A percentile compares a stretch with the other conserved stretches of the same genome.
These are phyloP conservation scores for Protomyces arabidopsidicola DNA, from an alignment of 1,139 yeast genomes.

Conservation along the genomic window DNA sequence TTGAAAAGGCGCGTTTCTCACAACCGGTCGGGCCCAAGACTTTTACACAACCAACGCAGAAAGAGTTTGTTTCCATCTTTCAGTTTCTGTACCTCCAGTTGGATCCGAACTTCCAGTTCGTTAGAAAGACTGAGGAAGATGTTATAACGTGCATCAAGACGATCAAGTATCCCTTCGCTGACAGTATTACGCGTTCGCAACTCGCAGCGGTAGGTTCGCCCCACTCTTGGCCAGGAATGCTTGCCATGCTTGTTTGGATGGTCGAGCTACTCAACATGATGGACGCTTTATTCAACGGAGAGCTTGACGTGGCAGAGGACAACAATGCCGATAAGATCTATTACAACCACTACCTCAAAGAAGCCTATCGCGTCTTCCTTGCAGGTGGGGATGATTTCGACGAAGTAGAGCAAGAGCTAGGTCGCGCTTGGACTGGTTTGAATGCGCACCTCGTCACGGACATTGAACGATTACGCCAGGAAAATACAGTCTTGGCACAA, in stretches of 20 bases:
- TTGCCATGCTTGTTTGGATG: conserved; percentile 53
- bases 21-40: conserved; percentile 64
- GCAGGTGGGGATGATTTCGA: conserved; percentile 59
- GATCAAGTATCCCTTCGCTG: conserved; percentile 74
- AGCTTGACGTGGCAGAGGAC: conserved; percentile 18
- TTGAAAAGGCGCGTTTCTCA: conserved; percentile 55
- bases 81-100: conserved; percentile 70
- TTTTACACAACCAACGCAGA: conserved; percentile 76
- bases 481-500: conserved; percentile 42
- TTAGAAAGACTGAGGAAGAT: conserved; percentile 67
- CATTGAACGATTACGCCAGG: conserved; percentile 44
- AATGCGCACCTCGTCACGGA: conserved; percentile 46
- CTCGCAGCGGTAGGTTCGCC: conserved; percentile 90
- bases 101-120: conserved; percentile 74
- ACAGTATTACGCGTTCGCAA: conserved; percentile 48
- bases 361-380: conserved; percentile 64
- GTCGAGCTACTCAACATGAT: conserved; percentile 32
- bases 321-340: conserved; percentile 28
- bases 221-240: conserved; percentile 72
- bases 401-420: conserved; percentile 54
- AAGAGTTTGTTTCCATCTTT: conserved; percentile 72
- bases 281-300: conserved; percentile 21
- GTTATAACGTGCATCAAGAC: conserved; percentile 62
- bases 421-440: conserved; percentile 50
- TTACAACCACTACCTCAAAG: conserved; percentile 52